Base-by-base conservation (phyloP, 2,329 filamentous ascomycete genomes). In the Ascochyta fabae region DNA sequence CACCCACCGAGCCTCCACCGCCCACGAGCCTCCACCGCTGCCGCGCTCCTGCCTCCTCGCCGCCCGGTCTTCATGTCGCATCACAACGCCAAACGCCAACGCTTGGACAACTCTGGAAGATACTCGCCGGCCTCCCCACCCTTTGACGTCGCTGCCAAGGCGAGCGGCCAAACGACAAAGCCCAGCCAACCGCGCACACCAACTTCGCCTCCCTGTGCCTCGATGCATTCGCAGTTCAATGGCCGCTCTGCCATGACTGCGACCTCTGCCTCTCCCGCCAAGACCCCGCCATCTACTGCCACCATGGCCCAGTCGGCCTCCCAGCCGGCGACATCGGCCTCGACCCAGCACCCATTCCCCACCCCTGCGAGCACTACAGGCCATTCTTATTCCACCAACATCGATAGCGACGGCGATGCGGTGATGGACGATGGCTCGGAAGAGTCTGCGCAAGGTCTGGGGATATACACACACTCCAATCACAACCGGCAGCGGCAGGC, bases 131-230 rank as follows among this genome's bases (percentile, higher is more conserved):
- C 76, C 48, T 78, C 75, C 50, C 78, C 78, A 53, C 71, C 76
- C 47, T 75, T 75, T 69, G 71, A 75, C 71, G 66, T 72, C 56
- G 68, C 67, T 62, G 71, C 70, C 66, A 74, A 73, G 71, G 59
- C 70, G 51, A 69, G 60, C 69, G 56, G 63, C 63, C 65, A 66
- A 45, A 68, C 77, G 61, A 75, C 75, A 73, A 78, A 79, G 70
- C 67, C 70, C 67, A 73, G 75, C 59, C 73, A 77, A 47, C 79
- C 79, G 43, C 78, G 80, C 64, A 81, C 79, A 9, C 80, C 79
- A 49, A 80, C 79, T 34, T 80, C 78, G 23, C 78, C 78, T 50
- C 78, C 79, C 49, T 77, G 77, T 54, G 76, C 77, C 75, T 79
- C 78, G 71, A 78, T 78, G 64, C 76, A 71, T 77, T 75, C 77